phyloP scores from a whole-genome alignment of 352 stramenopile species.

The Globisporangium abappressorium region DNA sequence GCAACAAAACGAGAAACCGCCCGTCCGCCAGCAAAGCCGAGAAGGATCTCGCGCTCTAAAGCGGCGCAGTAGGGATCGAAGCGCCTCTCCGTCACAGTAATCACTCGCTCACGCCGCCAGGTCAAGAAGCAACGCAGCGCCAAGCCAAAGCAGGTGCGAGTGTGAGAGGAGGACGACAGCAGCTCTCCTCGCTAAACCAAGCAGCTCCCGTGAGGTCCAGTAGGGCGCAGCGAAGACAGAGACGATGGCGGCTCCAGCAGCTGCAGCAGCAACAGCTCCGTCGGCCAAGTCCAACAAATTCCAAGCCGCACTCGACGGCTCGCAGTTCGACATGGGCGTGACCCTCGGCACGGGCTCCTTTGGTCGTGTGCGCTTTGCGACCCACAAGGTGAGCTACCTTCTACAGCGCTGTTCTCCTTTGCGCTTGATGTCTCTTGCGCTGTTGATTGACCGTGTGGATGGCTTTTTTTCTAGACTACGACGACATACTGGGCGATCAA shows the following conservation, averaged over 20 bases:
- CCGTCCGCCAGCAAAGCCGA: neutral
- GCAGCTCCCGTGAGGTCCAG: neutral
- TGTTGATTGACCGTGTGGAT: neutral
- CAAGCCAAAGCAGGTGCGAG: neutral
- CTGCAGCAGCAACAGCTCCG: slow-evolving; percentile 7
- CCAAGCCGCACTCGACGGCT: slow-evolving; percentile 52
- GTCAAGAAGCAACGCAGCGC: neutral
- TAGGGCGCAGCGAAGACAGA: neutral
- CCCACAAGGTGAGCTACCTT: slow-evolving; percentile 80
- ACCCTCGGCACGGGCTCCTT: slow-evolving; percentile 97
- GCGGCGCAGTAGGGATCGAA: neutral
- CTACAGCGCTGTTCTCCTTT: neutral
- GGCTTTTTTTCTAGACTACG: slow-evolving; percentile 45
- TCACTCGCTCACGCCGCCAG: neutral
- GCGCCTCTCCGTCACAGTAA: slow-evolving; percentile 4
- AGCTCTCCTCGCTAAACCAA: neutral
- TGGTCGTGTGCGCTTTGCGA: slow-evolving; percentile 94
- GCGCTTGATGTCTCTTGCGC: neutral
- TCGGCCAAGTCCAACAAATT: slow-evolving; percentile 56
- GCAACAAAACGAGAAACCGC: slow-evolving; percentile 10
- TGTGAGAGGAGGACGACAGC: neutral
- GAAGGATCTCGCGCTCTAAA: neutral
- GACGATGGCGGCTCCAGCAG: slow-evolving; percentile 15
- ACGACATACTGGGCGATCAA: slow-evolving; percentile 96
- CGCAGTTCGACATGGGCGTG: slow-evolving; percentile 95